Conservation (phyloP, 371 early-diverging fungal genomes). For the Syncephalastrum monosporum region DNA sequence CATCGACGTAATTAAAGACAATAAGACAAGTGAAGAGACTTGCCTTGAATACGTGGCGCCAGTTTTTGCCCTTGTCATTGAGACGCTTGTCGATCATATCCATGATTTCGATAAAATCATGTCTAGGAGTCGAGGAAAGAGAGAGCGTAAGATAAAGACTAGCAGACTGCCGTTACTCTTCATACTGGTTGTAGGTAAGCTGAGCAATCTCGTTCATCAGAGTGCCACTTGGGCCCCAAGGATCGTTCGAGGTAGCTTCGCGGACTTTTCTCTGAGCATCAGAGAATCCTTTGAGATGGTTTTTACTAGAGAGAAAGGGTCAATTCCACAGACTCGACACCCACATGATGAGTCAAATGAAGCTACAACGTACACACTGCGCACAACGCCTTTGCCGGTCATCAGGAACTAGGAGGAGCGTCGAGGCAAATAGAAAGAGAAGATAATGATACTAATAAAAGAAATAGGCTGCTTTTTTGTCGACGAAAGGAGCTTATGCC, state of each 20-base stretch:
- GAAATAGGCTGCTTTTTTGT: background rate
- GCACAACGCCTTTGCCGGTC: conserved; percentile 49
- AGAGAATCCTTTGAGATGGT: conserved; percentile 93
- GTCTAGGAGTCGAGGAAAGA: conserved; percentile 51
- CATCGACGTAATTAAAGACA: background rate
- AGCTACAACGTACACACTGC: conserved; percentile 42
- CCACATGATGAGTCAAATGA: background rate
- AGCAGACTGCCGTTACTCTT: conserved; percentile 1
- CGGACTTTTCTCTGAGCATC: conserved; percentile 95
- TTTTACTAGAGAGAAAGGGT: conserved; percentile 67
- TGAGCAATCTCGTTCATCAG: conserved; percentile 90
- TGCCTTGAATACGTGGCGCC: conserved; percentile 98
- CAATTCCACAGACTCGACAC: background rate
- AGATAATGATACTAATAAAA: background rate
- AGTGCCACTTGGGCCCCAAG: conserved; percentile 82
- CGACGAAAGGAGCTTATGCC: background rate
- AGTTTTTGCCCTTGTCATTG: conserved; percentile 96
- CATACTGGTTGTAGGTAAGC: conserved; percentile 85
- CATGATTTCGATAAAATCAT: conserved; percentile 94
- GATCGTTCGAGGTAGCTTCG: conserved; percentile 93
- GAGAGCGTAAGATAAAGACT: background rate
- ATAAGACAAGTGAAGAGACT: conserved; percentile 5
- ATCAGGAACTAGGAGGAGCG: conserved; percentile 12
- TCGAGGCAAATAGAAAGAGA: background rate
- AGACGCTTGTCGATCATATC: conserved; percentile 95